Base-by-base conservation (phyloP, 345 rosid species). In the Melaleuca quinquenervia region DNA sequence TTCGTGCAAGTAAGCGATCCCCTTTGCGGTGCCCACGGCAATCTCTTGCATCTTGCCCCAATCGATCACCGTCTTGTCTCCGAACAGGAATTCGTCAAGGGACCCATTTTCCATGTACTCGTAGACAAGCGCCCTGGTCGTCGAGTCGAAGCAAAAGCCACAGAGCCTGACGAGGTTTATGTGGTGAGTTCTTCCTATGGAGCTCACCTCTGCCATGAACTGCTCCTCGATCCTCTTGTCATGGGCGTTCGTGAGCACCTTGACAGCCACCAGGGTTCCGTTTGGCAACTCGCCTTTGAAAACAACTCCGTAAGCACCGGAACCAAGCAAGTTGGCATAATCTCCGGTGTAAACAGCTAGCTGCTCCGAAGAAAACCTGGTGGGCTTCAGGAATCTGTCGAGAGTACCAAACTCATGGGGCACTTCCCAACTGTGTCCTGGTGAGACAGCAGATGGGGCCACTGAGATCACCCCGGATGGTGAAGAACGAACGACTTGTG, bases 51-150 rank as follows among this genome's bases (percentile, higher is more conserved):
- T 48, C 45, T 54, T 82, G 18, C 58, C 20, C 84, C 78, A 29
- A n/a, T 50, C 45, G 3, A 82, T n/a, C 1, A 49, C 15, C 5
- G 49, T 56, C 49, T 0, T 41, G 24, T 55, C 44, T 52, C 26
- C 12, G n/a, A 87, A 87, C 32, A 91, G 48, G 12, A 64, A 13
- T 8, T 26, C 86, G 48, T 90, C 90, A 1, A 90, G 89, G 6
- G 89, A 88, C 9, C 92, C 94, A 54, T 92, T 91, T 41, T 32
- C 83, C 90, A 91, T 90, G 87, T 52, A 92, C 87, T 92, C 93
- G 2, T 83, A 90, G 74, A 92, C 89, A 3, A 90, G 87, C 13
- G 91, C 89, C 52, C 85, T 85, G 50, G 84, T 84, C 3, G 84
- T 52, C 11, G 74, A 12, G 7, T 91, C 90, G 1, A 88, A 90